These are phyloP conservation scores for Mortierella sp. DNA, from an alignment of 371 early-diverging fungal genomes.

Conservation along the genomic window DNA sequence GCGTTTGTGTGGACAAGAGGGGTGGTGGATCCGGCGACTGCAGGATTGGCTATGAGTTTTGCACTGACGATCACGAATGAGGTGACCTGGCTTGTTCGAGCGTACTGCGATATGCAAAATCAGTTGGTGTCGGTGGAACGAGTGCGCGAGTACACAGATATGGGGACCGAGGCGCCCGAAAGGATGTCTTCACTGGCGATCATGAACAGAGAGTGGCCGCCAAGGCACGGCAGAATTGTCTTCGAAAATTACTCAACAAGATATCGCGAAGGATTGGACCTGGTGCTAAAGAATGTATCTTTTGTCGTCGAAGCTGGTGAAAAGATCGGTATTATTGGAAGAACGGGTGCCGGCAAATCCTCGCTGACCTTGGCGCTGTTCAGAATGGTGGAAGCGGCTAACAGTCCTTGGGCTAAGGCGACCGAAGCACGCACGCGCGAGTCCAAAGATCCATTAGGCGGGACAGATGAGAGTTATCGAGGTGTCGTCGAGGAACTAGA, in stretches of 20 bases:
- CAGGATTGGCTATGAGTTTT: slow-evolving; percentile 81
- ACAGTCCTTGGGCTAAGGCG: slow-evolving; percentile 15
- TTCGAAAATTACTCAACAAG: slow-evolving; percentile 29
- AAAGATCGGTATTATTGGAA: slow-evolving; percentile 71
- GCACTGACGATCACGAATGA: slow-evolving; percentile 74
- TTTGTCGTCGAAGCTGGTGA: slow-evolving; percentile 62
- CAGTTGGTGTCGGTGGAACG: slow-evolving; percentile 84
- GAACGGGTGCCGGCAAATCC: slow-evolving; percentile 72
- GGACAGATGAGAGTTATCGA: background rate
- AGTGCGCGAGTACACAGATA: slow-evolving; percentile 62
- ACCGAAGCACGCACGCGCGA: too few relatives aligned
- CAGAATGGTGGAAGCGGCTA: slow-evolving; percentile 71
- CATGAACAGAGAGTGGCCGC: slow-evolving; percentile 53
- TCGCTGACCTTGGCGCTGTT: slow-evolving; percentile 73
- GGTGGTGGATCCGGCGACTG: slow-evolving; percentile 72
- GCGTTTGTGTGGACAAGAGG: slow-evolving; percentile 53
- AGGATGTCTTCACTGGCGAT: slow-evolving; percentile 22
- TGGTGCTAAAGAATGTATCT: slow-evolving; percentile 66
- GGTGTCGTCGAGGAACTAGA: background rate
- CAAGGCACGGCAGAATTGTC: slow-evolving; percentile 7
- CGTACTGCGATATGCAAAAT: slow-evolving; percentile 61
- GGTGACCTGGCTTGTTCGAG: slow-evolving; percentile 49
- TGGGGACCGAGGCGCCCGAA: slow-evolving; percentile 69
- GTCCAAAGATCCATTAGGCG: too few relatives aligned
- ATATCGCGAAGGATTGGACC: slow-evolving; percentile 34